phyloP scores from a whole-genome alignment of 2,329 filamentous ascomycete species.

The Diaporthe citriasiana region DNA sequence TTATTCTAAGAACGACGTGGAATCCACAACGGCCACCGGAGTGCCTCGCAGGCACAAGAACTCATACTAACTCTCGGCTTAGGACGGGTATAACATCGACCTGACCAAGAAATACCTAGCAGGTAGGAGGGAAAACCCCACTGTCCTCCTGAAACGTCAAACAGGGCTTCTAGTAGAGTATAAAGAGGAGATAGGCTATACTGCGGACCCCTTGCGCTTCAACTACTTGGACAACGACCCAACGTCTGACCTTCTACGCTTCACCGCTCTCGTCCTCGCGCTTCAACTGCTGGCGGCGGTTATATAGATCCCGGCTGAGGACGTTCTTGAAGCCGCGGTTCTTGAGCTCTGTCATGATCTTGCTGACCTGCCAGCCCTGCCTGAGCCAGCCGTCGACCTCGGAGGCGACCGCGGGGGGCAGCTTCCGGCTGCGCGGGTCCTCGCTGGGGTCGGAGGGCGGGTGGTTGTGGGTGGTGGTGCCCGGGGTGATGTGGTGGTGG shows the following conservation, averaged over 20 bases:
- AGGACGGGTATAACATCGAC: not conserved
- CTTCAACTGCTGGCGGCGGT: slow-evolving; percentile 53
- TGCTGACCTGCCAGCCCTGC: slow-evolving; percentile 51
- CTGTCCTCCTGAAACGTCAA: not conserved
- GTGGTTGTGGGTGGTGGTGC: slow-evolving; percentile 55
- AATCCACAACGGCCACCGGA: not conserved
- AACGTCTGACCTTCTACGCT: not conserved
- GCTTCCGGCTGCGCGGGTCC: slow-evolving; percentile 53
- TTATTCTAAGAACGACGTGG: slow-evolving; percentile 1
- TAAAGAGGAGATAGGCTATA: not conserved
- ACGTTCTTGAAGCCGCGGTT: slow-evolving; percentile 53
- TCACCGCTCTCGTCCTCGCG: slow-evolving; percentile 41
- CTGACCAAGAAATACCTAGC: not conserved
- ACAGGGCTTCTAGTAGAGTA: not conserved
- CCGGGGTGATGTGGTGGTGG: slow-evolving; percentile 49
- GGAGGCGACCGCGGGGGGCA: slow-evolving; percentile 49
- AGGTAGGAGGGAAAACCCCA: not conserved
- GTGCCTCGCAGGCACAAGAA: not conserved
- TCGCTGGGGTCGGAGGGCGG: slow-evolving; percentile 52
- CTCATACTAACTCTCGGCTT: not conserved
- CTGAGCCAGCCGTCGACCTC: slow-evolving; percentile 54
- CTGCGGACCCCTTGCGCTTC: no score
- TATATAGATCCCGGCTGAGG: slow-evolving; percentile 54
- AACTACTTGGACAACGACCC: not conserved
- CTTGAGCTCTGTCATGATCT: slow-evolving; percentile 54